Conservation (phyloP, 805 yeast genomes). For the Metschnikowia sp. region DNA sequence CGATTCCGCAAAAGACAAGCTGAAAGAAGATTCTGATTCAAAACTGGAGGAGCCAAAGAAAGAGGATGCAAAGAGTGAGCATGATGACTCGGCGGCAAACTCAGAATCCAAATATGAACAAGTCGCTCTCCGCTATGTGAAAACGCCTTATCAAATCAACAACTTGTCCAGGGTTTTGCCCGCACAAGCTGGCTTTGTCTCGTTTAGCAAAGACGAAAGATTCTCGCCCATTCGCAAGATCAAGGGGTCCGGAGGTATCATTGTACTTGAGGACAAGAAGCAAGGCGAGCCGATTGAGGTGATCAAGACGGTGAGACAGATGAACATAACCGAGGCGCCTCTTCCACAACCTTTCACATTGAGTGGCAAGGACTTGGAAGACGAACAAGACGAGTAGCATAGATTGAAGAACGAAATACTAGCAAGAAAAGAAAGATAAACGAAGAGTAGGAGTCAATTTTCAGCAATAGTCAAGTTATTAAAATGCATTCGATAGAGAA, state of each 20-base stretch:
- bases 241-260: slow-evolving; percentile 65
- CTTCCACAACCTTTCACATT: slow-evolving; percentile 68
- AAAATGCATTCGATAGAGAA: too few species aligned
- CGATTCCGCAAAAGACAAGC: slow-evolving; percentile 19
- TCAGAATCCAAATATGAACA: slow-evolving; percentile 25
- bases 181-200: slow-evolving; percentile 75
- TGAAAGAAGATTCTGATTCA: slow-evolving; percentile 9
- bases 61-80: slow-evolving; percentile 23
- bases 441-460: too few species aligned
- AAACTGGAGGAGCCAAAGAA: slow-evolving; percentile 14
- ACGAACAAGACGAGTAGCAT: slow-evolving; percentile 15
- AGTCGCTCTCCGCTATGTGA: slow-evolving; percentile 50
- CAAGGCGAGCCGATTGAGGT: slow-evolving; percentile 60
- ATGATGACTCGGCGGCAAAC: slow-evolving; percentile 27
- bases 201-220: slow-evolving; percentile 71
- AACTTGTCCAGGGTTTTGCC: slow-evolving; percentile 91
- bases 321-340: slow-evolving; percentile 70
- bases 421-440: background rate
- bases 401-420: background rate
- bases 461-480: too few species aligned
- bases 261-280: slow-evolving; percentile 62
- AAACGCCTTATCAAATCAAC: slow-evolving; percentile 64
- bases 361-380: slow-evolving; percentile 51
- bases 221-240: slow-evolving; percentile 81
- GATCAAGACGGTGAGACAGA: slow-evolving; percentile 82